Evolutionary conservation across 2,329 filamentous ascomycete genomes (phyloP).

Genomic region (Botrytis paeoniae): DNA sequence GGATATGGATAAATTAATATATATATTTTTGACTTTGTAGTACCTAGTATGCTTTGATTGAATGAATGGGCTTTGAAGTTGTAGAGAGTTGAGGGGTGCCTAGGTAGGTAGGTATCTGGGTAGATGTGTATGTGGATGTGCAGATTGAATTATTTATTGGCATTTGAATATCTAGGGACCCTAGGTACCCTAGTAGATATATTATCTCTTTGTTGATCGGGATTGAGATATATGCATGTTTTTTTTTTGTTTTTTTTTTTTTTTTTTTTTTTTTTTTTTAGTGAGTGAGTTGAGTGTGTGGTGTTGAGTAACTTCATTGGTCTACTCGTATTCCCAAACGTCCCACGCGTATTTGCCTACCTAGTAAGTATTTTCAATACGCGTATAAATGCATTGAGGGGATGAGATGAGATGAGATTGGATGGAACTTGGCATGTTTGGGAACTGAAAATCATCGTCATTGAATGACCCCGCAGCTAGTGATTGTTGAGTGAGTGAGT

Average conservation of each 20-base stretch:
- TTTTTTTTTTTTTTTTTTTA: no score
- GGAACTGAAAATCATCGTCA: background rate
- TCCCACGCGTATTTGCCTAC: background rate
- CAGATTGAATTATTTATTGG: background rate
- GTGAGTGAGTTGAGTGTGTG: background rate
- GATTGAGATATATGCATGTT: no score
- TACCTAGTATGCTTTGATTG: background rate
- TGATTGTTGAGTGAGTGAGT: background rate
- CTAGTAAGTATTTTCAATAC: background rate
- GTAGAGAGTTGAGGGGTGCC: background rate
- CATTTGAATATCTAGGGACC: background rate
- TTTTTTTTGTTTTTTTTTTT: no score
- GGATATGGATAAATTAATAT: slow-evolving; percentile 11
- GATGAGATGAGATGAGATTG: background rate
- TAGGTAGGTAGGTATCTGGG: no score
- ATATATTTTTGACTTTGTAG: background rate
- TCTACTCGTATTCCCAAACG: background rate
- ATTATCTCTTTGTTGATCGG: background rate
- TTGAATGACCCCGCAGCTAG: background rate
- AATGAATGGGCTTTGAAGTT: background rate
- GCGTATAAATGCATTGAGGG: background rate
- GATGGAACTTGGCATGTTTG: background rate
- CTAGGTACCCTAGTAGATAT: background rate
- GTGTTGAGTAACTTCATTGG: background rate
- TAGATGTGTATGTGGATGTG: background rate